Evolutionary conservation across 2,329 filamentous ascomycete genomes (phyloP).

Genomic region (Fusarium penzigii): DNA sequence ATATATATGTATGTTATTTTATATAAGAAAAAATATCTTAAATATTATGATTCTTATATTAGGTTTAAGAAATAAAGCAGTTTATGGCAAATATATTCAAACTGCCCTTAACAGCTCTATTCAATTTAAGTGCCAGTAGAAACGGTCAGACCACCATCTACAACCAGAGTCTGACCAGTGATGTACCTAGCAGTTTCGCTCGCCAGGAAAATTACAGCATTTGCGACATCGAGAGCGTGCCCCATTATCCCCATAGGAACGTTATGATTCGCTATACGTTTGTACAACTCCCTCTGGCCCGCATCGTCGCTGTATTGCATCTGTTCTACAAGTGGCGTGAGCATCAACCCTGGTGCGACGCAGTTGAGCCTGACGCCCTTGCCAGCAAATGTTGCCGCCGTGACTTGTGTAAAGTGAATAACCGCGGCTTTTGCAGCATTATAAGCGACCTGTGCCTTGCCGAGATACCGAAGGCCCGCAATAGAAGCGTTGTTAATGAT

Average conservation of each 20-base stretch:
- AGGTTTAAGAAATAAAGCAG: too few species aligned
- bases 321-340: constrained; percentile 1
- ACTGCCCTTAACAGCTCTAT: too few species aligned
- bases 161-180: constrained; percentile 7
- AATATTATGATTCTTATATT: too few species aligned
- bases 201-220: constrained; percentile 1
- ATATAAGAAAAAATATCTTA: too few species aligned
- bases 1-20: too few species aligned
- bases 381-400: constrained; percentile 46
- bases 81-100: too few species aligned
- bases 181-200: constrained; percentile 3
- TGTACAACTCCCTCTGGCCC: too few species aligned
- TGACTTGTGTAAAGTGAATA: constrained; percentile 45
- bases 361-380: constrained; percentile 48
- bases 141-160: constrained; percentile 7
- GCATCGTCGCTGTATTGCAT: too few species aligned
- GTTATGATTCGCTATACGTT: too few species aligned
- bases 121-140: too few species aligned
- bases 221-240: too few species aligned
- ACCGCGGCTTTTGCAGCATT: constrained; percentile 47
- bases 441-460: constrained; percentile 49
- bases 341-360: constrained; percentile 31
- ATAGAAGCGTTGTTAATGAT: constrained; percentile 4
- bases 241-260: too few species aligned
- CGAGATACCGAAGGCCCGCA: constrained; percentile 41